These are phyloP conservation scores for Epichloe gansuensis DNA, from an alignment of 2,329 filamentous ascomycete genomes.

Conservation along the genomic window DNA sequence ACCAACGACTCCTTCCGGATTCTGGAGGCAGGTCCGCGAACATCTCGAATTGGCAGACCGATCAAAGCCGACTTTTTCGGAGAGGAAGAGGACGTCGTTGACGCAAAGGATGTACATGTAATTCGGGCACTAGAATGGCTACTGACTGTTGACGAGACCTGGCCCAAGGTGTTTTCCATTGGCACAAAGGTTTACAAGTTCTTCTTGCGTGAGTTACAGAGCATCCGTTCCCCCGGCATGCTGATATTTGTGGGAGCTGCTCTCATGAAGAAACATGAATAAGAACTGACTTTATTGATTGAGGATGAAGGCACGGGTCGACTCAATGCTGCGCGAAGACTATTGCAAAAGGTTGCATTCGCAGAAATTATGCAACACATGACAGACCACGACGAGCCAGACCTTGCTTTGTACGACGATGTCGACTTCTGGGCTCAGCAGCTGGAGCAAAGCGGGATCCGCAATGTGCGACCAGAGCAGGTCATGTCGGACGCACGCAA, in stretches of 20 bases:
- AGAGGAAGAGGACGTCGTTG: constrained; percentile 39
- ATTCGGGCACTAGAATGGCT: constrained; percentile 81
- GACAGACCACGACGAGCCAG: constrained; percentile 23
- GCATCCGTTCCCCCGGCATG: not conserved
- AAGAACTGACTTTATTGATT: not conserved
- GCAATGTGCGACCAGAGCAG: constrained; percentile 25
- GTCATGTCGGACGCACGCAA: constrained; percentile 44
- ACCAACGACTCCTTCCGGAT: constrained; percentile 37
- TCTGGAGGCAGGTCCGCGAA: constrained; percentile 26
- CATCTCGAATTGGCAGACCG: constrained; percentile 38
- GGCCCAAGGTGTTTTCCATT: constrained; percentile 54
- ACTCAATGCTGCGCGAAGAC: constrained; percentile 40
- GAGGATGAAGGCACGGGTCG: constrained; percentile 30
- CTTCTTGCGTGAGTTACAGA: constrained; percentile 58
- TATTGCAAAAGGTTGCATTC: constrained; percentile 39
- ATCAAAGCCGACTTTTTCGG: constrained; percentile 61
- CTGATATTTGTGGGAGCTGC: not conserved
- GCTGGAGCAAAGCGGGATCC: constrained; percentile 23
- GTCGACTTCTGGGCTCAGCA: constrained; percentile 27
- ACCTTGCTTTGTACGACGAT: constrained; percentile 27
- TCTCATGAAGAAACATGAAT: not conserved
- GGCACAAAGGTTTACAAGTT: constrained; percentile 67
- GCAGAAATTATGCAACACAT: constrained; percentile 32
- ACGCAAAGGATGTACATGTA: constrained; percentile 53
- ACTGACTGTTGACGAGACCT: constrained; percentile 57